These are phyloP conservation scores for Penicillium sp. DNA, from an alignment of 2,329 filamentous ascomycete species.

Conservation along the genomic window DNA sequence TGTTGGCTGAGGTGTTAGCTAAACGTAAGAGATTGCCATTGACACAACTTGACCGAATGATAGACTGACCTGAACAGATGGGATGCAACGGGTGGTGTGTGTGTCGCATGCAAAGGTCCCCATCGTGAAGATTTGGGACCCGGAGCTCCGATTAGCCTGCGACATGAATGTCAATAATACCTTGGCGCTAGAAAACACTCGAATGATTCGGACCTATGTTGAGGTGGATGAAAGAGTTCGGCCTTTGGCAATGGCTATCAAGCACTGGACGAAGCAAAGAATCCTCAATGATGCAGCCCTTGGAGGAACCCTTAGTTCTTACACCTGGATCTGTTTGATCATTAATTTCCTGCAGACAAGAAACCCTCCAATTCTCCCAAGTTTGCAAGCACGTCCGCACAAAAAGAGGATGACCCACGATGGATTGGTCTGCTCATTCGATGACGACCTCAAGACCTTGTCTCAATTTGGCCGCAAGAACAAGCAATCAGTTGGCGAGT, in stretches of 20 bases:
- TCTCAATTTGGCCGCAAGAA: slow-evolving; percentile 74
- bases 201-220: slow-evolving; percentile 97
- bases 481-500: slow-evolving; percentile 73
- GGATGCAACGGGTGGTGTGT: slow-evolving; percentile 95
- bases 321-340: slow-evolving; percentile 99
- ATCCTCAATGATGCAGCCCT: slow-evolving; percentile 97
- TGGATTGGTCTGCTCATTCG: slow-evolving; percentile 72
- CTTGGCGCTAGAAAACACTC: slow-evolving; percentile 87
- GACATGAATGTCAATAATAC: slow-evolving; percentile 99
- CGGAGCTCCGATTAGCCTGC: slow-evolving; percentile 80
- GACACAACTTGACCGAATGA: background rate
- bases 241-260: slow-evolving; percentile 92
- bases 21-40: slow-evolving; percentile 62
- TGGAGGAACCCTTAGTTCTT: slow-evolving; percentile 92
- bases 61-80: slow-evolving; percentile 57
- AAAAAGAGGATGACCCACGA: slow-evolving; percentile 60
- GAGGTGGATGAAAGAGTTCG: slow-evolving; percentile 87
- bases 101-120: slow-evolving; percentile 94
- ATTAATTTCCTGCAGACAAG: slow-evolving; percentile 92
- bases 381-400: slow-evolving; percentile 71
- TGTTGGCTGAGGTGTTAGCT: slow-evolving; percentile 79
- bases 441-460: slow-evolving; percentile 76
- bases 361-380: slow-evolving; percentile 77
- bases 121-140: slow-evolving; percentile 98
- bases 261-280: slow-evolving; percentile 91